These are phyloP conservation scores for Escallonia rubra DNA, from an alignment of 129 eudicot species.

Conservation along the genomic window DNA sequence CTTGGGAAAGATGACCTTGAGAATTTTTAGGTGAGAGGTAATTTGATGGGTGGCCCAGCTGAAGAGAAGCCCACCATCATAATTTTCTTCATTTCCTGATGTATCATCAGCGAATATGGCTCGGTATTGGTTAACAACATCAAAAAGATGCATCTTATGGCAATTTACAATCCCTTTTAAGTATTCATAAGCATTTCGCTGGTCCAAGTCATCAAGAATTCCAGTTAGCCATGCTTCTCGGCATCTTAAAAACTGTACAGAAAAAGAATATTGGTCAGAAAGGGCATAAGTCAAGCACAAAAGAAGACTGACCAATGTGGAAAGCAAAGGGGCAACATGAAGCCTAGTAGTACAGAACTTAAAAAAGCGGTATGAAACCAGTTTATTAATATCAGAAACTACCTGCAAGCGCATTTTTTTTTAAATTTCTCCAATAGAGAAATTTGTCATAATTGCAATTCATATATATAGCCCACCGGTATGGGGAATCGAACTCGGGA, in stretches of 20 bases:
- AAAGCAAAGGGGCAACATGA: background rate
- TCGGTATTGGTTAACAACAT: slow-evolving; percentile 96
- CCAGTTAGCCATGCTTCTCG: slow-evolving; percentile 97
- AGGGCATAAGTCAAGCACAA: slow-evolving; percentile 8
- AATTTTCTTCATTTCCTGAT: slow-evolving; percentile 94
- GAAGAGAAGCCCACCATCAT: slow-evolving; percentile 98
- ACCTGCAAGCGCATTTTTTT: slow-evolving; percentile 93
- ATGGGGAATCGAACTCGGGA: no score
- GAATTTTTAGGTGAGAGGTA: slow-evolving; percentile 74
- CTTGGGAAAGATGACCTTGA: slow-evolving; percentile 86
- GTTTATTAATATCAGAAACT: background rate
- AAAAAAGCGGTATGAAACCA: slow-evolving; percentile 3
- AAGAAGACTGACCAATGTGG: background rate
- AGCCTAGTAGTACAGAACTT: background rate
- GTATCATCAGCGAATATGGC: slow-evolving; percentile 97
- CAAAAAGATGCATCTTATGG: slow-evolving; percentile 90
- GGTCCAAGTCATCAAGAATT: slow-evolving; percentile 95
- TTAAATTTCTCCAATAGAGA: no score
- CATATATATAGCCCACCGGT: no score
- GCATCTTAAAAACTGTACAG: slow-evolving; percentile 81
- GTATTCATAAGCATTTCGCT: slow-evolving; percentile 96
- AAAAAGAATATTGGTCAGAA: slow-evolving; percentile 11
- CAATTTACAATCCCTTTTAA: slow-evolving; percentile 80
- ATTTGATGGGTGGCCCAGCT: slow-evolving; percentile 99
- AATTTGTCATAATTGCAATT: no score